These are phyloP conservation scores for Davidsoniella eucalypti DNA, from an alignment of 2,329 filamentous ascomycete species.

Conservation along the genomic window DNA sequence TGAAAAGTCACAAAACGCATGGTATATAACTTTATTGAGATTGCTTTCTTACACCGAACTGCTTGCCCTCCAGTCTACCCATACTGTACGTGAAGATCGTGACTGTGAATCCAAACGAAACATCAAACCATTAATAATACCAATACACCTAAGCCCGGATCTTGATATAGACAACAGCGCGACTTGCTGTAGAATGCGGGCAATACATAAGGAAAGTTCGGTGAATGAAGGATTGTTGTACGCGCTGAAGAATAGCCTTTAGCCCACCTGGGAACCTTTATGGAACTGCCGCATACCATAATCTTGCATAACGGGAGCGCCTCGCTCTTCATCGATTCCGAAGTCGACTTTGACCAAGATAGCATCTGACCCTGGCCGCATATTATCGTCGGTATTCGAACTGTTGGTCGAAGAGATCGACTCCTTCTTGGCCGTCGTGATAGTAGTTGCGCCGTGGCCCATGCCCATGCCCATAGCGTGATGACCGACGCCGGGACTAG, in stretches of 20 bases:
- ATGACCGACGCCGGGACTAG: background rate
- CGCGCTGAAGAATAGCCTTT: background rate
- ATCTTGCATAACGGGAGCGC: conserved; percentile 6
- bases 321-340: conserved; percentile 18
- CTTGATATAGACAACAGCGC: too few species aligned
- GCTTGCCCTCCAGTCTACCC: too few species aligned
- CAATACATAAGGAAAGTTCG: too few species aligned
- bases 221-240: too few species aligned
- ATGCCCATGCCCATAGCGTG: background rate
- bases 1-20: too few species aligned
- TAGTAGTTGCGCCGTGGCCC: conserved; percentile 6
- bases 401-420: conserved; percentile 15
- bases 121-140: too few species aligned
- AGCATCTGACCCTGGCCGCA: conserved; percentile 16
- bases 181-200: too few species aligned
- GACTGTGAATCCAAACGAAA: too few species aligned
- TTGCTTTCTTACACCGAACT: too few species aligned
- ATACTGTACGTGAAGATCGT: too few species aligned
- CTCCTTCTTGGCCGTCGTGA: conserved; percentile 13
- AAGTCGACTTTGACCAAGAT: conserved; percentile 24
- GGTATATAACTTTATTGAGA: too few species aligned
- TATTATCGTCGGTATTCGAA: conserved; percentile 10
- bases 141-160: too few species aligned
- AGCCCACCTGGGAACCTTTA: background rate
- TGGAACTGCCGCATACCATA: conserved; percentile 9